Percentiles rank a stretch among this genome's conserved stretches.
Evolutionary conservation across 805 yeast genomes (phyloP).

Genomic region (Saccharomycopsis sp.): DNA sequence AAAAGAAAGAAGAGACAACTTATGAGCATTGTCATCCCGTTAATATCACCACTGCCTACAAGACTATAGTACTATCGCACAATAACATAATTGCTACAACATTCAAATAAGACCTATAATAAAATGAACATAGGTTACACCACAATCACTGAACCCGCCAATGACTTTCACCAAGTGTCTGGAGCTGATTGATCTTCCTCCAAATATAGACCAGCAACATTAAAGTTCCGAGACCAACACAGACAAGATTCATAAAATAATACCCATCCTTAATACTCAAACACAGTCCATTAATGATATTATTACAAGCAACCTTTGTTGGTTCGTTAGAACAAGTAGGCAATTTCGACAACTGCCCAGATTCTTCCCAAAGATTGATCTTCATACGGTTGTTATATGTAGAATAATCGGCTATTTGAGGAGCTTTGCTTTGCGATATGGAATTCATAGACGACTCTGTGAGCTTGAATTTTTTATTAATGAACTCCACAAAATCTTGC

Average conservation of each 20-base stretch:
- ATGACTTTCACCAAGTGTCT: constrained; percentile 61
- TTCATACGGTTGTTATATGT: constrained; percentile 24
- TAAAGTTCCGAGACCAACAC: constrained; percentile 59
- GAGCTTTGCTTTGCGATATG: not conserved
- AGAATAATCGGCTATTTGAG: constrained; percentile 3
- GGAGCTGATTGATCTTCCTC: constrained; percentile 55
- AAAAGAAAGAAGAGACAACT: too few species aligned
- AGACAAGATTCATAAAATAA: constrained; percentile 65
- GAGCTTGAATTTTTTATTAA: constrained; percentile 3
- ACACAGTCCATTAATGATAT: constrained; percentile 48
- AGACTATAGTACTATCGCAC: too few species aligned
- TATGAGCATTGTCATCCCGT: too few species aligned
- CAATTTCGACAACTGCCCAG: constrained; percentile 20
- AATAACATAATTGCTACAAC: too few species aligned
- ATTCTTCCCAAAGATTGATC: constrained; percentile 17
- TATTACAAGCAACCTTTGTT: constrained; percentile 44
- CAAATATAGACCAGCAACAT: constrained; percentile 63
- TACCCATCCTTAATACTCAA: constrained; percentile 68
- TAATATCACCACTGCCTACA: not conserved
- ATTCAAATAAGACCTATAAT: too few species aligned
- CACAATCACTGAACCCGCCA: constrained; percentile 60
- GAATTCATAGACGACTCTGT: constrained; percentile 2
- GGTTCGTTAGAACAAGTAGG: constrained; percentile 31
- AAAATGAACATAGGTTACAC: too few species aligned
- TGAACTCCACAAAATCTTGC: not conserved